Evolutionary conservation across 2,329 filamentous ascomycete genomes (phyloP), one percentile per base, ranked within the genome.

Genomic region (Trichoderma arundinaceum): DNA sequence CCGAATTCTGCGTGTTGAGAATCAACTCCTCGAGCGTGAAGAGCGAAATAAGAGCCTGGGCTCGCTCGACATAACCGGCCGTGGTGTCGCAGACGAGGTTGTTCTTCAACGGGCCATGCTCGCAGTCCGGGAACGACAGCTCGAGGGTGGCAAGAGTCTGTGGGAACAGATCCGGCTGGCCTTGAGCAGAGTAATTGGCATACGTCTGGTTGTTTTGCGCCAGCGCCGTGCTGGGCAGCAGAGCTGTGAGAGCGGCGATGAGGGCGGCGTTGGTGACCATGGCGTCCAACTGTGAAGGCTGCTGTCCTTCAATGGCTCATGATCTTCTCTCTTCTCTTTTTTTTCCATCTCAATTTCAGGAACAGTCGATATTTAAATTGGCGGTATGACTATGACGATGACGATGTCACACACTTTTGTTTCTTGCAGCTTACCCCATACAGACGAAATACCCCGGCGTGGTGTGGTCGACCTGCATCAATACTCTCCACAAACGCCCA

Each of bases 1-100:
- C 74, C 44, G 67, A 76, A 73, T 77, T 74, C 22, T 76, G 71
- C 1, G 76, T 66, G 54, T 77, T 77, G 10, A 35, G 67, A 9
- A 77, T 68, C 68, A 77, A 76, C 67, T 77, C 76, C 6, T 72
- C 71, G 17, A 75, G 71, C 15, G 73, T 74, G 74, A 75, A 75
- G 19, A 71, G 74, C 43, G 66, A 59, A 12, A 77, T 74, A 1
- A 77, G 68, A 10, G 74, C 74, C 7, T 71, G 70, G 0, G 75
- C 76, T 32, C 76, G 70, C 7, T 74, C 72, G 0, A 70, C 66
- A 2, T 74, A 33, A 12, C 57, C 39, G 15, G 64, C 64, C 12
- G 67, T 70, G 9, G 70, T 68, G 44, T 78, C 66, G 64, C 75
- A 77, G 53, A 77, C 75, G 2, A 73, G 70, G 57, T 77, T 77